Base-by-base conservation (phyloP, 306 rosid species). In the Cicer cuneatum region DNA sequence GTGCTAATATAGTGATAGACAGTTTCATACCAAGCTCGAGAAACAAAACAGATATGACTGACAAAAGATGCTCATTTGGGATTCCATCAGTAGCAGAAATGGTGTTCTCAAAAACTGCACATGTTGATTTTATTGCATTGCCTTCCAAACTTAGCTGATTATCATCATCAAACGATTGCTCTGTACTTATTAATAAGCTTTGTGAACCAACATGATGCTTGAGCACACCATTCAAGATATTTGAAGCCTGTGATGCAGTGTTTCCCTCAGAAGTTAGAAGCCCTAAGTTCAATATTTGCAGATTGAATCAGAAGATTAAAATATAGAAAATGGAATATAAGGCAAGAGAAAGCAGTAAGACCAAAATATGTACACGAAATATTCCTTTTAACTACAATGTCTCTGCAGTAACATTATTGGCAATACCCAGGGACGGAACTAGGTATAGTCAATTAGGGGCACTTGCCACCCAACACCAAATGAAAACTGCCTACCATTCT, bases 41-140 rank as follows among this genome's bases (percentile, higher is more conserved):
- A 81, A 91, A 90, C 77, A 94, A 71, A 78, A 87, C 84, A 75
- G 97, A 87, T 71, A 88, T 83, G 72, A 88, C 95, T 1, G 80
- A 88, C 83, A 91, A 69, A 69, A 89, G 69, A 77, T 85, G 87
- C 81, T 90, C 89, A 45, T 88, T 86, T 49, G 91, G 89, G 75
- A 78, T 71, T 78, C 89, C 93, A 85, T 83, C 85, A 77, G 46
- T 74, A 65, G 65, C 76, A 69, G 83, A 70, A 69, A 94, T 85
- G 67, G 77, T 73, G 71, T 78, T 83, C 83, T 91, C 94, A 77
- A 90, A 87, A 78, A 83, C 78, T 53, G 78, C 72, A 81, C 97
- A 91, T 5, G 83, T 73, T 38, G 91, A 86, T 69, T 78, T 85
- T 54, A 91, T 72, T 56, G 89, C 84, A 42, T 62, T 58, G 52